Conservation (phyloP, 306 rosid genomes). For the Clitoria ternatea region DNA sequence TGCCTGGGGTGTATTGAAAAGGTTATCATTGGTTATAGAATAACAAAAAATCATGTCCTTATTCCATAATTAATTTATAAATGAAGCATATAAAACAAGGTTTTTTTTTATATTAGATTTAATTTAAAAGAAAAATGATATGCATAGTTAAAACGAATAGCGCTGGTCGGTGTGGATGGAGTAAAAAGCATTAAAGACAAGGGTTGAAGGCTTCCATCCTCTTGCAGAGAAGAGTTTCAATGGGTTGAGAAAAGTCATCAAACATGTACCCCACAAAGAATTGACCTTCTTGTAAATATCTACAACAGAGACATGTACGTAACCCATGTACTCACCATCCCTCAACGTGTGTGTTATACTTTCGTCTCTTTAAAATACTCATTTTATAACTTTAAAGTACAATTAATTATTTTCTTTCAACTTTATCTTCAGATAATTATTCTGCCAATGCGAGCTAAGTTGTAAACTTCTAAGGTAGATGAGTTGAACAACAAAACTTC, state of each 20-base stretch:
- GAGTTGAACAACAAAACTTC: too few species aligned
- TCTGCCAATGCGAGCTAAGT: too few species aligned
- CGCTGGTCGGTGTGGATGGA: not conserved
- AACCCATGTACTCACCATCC: not conserved
- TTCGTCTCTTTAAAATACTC: too few species aligned
- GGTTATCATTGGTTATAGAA: too few species aligned
- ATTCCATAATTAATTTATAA: not conserved
- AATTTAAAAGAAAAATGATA: too few species aligned
- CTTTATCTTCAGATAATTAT: too few species aligned
- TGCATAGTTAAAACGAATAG: not conserved
- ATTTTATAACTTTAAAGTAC: too few species aligned
- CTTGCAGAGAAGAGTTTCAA: slow-evolving; percentile 13
- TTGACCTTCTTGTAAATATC: slow-evolving; percentile 26
- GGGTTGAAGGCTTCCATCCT: slow-evolving; percentile 18
- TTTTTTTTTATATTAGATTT: too few species aligned
- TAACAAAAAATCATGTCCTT: not conserved
- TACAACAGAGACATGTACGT: not conserved
- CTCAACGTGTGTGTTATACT: not conserved
- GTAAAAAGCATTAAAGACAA: slow-evolving; percentile 17
- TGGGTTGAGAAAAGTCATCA: slow-evolving; percentile 5
- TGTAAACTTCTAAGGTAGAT: too few species aligned
- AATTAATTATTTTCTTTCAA: too few species aligned
- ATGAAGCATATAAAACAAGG: not conserved
- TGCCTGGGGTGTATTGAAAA: too few species aligned
- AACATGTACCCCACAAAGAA: slow-evolving; percentile 22